phyloP scores from a whole-genome alignment of 805 yeast species.

The Spathaspora girioi region DNA sequence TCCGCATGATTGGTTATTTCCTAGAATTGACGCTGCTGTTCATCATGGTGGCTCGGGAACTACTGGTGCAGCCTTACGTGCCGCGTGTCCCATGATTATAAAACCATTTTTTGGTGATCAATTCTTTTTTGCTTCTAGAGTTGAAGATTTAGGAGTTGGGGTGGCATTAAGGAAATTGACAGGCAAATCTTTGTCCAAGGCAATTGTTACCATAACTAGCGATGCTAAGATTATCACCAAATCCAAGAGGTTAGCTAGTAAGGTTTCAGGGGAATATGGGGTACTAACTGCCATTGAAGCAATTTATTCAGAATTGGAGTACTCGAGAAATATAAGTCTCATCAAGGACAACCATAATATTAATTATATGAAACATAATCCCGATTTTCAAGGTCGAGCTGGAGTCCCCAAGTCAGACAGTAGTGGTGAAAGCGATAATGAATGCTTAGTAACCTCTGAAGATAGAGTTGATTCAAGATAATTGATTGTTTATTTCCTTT shows the following conservation, averaged over 20 bases:
- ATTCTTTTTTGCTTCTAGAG: slow-evolving; percentile 82
- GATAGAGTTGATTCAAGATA: background rate
- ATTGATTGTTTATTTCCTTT: too few species aligned
- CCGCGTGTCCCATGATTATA: slow-evolving; percentile 84
- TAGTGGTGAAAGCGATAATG: slow-evolving; percentile 6
- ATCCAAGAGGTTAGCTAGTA: slow-evolving; percentile 60
- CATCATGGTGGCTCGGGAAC: slow-evolving; percentile 98
- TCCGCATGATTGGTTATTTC: slow-evolving; percentile 95
- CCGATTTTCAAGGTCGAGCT: slow-evolving; percentile 9
- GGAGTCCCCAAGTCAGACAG: slow-evolving; percentile 15
- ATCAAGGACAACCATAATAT: slow-evolving; percentile 18
- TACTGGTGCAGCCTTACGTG: slow-evolving; percentile 84
- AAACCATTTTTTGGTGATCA: slow-evolving; percentile 98
- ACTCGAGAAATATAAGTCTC: slow-evolving; percentile 58
- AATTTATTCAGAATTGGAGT: slow-evolving; percentile 77
- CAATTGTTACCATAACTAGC: slow-evolving; percentile 64
- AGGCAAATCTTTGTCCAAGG: slow-evolving; percentile 57
- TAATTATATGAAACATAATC: slow-evolving; percentile 12
- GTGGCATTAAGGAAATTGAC: slow-evolving; percentile 66
- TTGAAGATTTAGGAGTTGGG: slow-evolving; percentile 89
- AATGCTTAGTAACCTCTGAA: background rate
- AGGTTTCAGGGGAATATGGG: slow-evolving; percentile 74
- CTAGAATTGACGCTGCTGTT: slow-evolving; percentile 86
- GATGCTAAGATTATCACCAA: slow-evolving; percentile 63
- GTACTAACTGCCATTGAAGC: slow-evolving; percentile 70